Conservation (phyloP, 2,329 filamentous ascomycete genomes). For the Penicillium sp. region DNA sequence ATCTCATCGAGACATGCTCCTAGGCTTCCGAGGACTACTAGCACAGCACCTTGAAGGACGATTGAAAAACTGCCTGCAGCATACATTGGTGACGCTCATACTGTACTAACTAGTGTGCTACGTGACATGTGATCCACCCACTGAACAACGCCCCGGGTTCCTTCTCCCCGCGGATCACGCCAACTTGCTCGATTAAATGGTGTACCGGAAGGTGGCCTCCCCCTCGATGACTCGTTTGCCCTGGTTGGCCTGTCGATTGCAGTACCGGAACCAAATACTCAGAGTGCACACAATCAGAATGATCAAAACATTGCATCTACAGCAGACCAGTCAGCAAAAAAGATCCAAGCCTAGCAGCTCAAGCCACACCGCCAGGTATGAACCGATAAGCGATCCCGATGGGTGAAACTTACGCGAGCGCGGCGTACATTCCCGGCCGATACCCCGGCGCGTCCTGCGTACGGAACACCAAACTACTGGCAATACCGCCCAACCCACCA, state of each 20-base stretch:
- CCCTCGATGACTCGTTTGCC: conserved; percentile 40
- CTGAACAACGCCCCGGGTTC: background rate
- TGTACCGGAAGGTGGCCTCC: conserved; percentile 43
- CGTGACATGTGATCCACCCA: conserved; percentile 3
- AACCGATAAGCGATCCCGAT: background rate
- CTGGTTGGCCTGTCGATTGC: conserved; percentile 38
- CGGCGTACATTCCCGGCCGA: conserved; percentile 38
- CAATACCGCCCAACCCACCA: conserved; percentile 77
- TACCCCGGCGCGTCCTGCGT: conserved; percentile 39
- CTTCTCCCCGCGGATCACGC: background rate
- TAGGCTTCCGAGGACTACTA: background rate
- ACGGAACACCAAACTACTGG: conserved; percentile 72
- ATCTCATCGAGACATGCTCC: background rate
- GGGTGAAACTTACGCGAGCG: conserved; percentile 29
- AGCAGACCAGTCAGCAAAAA: background rate
- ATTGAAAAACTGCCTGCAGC: background rate
- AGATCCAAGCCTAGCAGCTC: background rate
- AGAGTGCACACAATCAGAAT: conserved; percentile 31
- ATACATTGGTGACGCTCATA: background rate
- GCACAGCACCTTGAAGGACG: background rate
- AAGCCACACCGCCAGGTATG: background rate
- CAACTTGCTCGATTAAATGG: conserved; percentile 17
- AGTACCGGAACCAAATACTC: conserved; percentile 36
- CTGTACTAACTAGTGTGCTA: background rate
- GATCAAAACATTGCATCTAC: conserved; percentile 38